Base-by-base conservation (phyloP, 345 rosid species). In the Lepidium sativum region DNA sequence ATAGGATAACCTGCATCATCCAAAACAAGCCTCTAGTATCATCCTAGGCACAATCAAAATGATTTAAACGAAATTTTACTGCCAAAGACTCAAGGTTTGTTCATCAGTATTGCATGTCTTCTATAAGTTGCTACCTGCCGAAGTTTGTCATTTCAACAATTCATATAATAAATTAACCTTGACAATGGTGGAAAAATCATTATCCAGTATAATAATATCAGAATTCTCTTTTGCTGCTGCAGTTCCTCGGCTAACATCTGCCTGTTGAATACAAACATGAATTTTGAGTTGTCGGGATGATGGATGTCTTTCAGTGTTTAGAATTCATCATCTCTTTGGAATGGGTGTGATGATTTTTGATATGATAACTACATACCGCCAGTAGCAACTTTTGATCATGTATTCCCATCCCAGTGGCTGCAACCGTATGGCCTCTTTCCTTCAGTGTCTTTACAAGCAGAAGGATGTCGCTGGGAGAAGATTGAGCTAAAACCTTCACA, bases 351-450 rank as follows among this genome's bases (percentile, higher is more conserved):
- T 1, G 4, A 51, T 20, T 12, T 63, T 16, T 8, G 2, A 34
- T 21, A 23, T 34, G 64, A 35, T 55, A 67, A 35, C 18, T 35
- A 48, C 51, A 50, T 1, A 54, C 98, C 96, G 75, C 89, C 32
- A 49, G 82, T 62, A 91, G 84, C 40, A 84, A 87, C 60, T 86
- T 81, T 66, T 91, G 82, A 72, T 88, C 98, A 78, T 88, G 90
- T 47, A 92, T 89, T 32, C 92, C 98, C 78, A 86, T 96, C 69
- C 98, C 96, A 35, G 96, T 86, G 58, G 86, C 95, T 56, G 98
- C 98, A 54, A 92, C 96, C 58, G 85, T 84, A 65, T 85, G 78
- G 40, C 95, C 96, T 40, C 58, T 72, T 60, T 71, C 80, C 48
- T 84, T 86, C 29, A 92, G 78, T 12, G 96, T 84, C 81, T 89